Evolutionary conservation across 257 asterid species (phyloP).

Genomic region (Galeopsis tetrahit): DNA sequence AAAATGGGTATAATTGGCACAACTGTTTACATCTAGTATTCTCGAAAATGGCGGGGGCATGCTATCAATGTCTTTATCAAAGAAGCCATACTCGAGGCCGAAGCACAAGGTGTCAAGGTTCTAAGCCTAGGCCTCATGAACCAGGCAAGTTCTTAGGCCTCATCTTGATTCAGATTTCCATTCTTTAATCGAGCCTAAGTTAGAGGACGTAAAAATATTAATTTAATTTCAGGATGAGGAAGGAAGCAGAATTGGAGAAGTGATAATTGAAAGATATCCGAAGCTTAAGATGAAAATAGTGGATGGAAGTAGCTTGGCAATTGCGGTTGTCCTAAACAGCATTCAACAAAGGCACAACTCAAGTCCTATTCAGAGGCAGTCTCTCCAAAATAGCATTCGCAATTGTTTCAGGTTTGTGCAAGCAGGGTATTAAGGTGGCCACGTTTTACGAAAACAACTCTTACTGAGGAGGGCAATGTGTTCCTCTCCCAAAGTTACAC

Average conservation of each 20-base stretch:
- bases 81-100: slow-evolving; percentile 72
- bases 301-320: slow-evolving; percentile 82
- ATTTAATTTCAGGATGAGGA: slow-evolving; percentile 66
- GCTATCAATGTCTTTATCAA: slow-evolving; percentile 59
- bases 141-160: slow-evolving; percentile 57
- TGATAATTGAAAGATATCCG: slow-evolving; percentile 54
- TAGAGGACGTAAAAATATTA: too few species aligned
- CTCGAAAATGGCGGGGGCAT: slow-evolving; percentile 53
- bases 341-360: slow-evolving; percentile 73
- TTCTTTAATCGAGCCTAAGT: too few species aligned
- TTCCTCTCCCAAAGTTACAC: slow-evolving; percentile 37
- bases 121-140: slow-evolving; percentile 74
- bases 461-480: slow-evolving; percentile 32
- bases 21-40: slow-evolving; percentile 41
- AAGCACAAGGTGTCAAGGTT: slow-evolving; percentile 60
- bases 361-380: slow-evolving; percentile 61
- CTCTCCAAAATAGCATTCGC: slow-evolving; percentile 61
- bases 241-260: slow-evolving; percentile 54
- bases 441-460: slow-evolving; percentile 37
- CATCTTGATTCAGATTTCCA: not conserved
- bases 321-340: slow-evolving; percentile 67
- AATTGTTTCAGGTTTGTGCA: slow-evolving; percentile 55
- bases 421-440: slow-evolving; percentile 62
- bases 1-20: not conserved
- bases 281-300: slow-evolving; percentile 56